Base-by-base conservation (phyloP, 164 flowering plant genomes). In the Cinnamomum micranthum region DNA sequence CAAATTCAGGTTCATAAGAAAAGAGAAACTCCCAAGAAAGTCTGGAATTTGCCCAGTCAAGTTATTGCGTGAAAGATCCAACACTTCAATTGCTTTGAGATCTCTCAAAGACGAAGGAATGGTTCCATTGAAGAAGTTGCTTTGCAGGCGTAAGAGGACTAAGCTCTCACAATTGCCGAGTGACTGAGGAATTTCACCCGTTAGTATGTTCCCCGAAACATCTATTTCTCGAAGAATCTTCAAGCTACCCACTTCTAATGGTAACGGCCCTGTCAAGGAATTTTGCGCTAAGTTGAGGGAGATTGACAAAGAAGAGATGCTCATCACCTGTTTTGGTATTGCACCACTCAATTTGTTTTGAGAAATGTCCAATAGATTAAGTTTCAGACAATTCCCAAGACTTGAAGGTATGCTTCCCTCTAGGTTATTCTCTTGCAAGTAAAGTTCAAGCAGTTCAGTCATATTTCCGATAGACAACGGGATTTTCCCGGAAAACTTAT, bases 241-340 rank as follows among this genome's bases (percentile, higher is more conserved):
- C 72, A 86, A 70, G 0, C 72, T 33, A 0, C 85, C 86, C 2
- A 86, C 75, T 60, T 80, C 81, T 0, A 10, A 3, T 10, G 91
- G 86, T 7, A 87, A 58, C 24, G 65, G 1, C 1, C 88, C 90
- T 2, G 65, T 68, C 2, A 87, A 68, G 0, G 23, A 33, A 65
- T 88, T 88, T 0, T 27, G 9, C 2, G 85, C 70, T 1, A 86
- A 19, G 28, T 75, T 27, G 63, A 90, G 69, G 3, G 81, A 14
- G 2, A 14, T 20, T 0, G 79, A 80, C 3, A 50, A 1, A 7
- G 12, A 51, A 0, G 82, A 60, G 1, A 86, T 75, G n/a, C n/a
- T 75, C 35, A 83, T 41, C 27, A 85, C 51, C 60, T 86, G 85
- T 25, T 14, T 66, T 0, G 91, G 91, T 6, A 74, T 74, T n/a